phyloP scores from a whole-genome alignment of 352 stramenopile species.

The Phytophthora aleatoria region DNA sequence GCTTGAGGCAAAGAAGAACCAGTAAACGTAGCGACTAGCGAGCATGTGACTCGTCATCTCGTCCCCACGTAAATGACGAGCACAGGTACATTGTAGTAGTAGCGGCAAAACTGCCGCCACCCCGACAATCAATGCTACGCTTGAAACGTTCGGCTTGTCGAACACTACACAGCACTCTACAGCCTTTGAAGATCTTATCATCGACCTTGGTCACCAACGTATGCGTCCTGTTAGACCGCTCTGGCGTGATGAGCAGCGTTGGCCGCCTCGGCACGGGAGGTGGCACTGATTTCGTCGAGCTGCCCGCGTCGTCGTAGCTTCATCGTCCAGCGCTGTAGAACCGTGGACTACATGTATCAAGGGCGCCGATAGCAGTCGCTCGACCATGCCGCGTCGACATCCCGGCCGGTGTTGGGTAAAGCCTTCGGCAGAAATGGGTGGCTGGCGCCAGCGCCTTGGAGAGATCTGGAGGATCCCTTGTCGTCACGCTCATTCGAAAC shows the following conservation, averaged over 20 bases:
- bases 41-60: conserved; percentile 6
- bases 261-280: not conserved
- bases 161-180: conserved; percentile 2
- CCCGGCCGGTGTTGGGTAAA: conserved; percentile 9
- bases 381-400: conserved; percentile 18
- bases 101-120: conserved; percentile 9
- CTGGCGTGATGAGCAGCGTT: conserved; percentile 10
- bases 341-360: not conserved
- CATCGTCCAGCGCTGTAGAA: not conserved
- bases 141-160: conserved; percentile 3
- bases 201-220: conserved; percentile 14
- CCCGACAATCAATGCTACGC: conserved; percentile 11
- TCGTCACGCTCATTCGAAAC: conserved; percentile 30
- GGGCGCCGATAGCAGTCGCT: not conserved
- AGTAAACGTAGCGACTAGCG: conserved; percentile 38
- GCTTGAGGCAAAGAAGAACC: conserved; percentile 82
- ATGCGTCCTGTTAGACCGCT: conserved; percentile 21
- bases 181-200: not conserved
- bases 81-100: not conserved
- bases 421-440: conserved; percentile 3
- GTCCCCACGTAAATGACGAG: not conserved
- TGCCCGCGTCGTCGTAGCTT: conserved; percentile 4
- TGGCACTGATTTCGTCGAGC: not conserved
- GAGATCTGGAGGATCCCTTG: not conserved
- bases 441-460: conserved; percentile 12